Conservation (phyloP, 75 land plant genomes). For the Chamaecyparis obtusa region DNA sequence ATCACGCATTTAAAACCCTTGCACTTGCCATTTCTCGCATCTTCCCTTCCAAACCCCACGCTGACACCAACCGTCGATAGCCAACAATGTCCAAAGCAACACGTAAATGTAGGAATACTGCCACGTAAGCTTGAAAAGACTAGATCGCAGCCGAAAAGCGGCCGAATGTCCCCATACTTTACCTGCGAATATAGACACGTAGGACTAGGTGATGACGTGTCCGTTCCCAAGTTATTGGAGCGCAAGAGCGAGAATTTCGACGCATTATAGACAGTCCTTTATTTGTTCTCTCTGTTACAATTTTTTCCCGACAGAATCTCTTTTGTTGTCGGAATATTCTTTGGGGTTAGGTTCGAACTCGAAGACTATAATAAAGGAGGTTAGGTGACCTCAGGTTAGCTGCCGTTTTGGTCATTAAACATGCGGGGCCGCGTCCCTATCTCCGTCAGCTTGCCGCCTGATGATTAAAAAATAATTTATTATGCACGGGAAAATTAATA, state of each 20-base stretch:
- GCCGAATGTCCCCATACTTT: neutral
- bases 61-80: neutral
- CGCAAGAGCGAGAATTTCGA: neutral
- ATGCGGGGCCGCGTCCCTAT: too few relatives aligned
- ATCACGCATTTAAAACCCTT: neutral
- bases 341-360: too few relatives aligned
- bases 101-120: neutral
- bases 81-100: neutral
- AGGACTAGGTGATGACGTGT: neutral
- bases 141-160: neutral
- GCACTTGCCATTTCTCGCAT: neutral
- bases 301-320: too few relatives aligned
- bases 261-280: too few relatives aligned
- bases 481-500: too few relatives aligned
- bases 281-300: too few relatives aligned
- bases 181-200: neutral
- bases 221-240: neutral
- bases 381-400: too few relatives aligned
- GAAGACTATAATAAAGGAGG: too few relatives aligned
- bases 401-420: too few relatives aligned
- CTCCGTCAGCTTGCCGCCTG: too few relatives aligned
- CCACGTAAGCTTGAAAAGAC: neutral
- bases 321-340: too few relatives aligned
- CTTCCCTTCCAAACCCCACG: neutral
- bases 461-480: too few relatives aligned